A percentile compares a stretch with the other conserved stretches of the same genome.
phyloP scores from a whole-genome alignment of 768 basidiomycete genomes.

The Sarcodon aspratus region DNA sequence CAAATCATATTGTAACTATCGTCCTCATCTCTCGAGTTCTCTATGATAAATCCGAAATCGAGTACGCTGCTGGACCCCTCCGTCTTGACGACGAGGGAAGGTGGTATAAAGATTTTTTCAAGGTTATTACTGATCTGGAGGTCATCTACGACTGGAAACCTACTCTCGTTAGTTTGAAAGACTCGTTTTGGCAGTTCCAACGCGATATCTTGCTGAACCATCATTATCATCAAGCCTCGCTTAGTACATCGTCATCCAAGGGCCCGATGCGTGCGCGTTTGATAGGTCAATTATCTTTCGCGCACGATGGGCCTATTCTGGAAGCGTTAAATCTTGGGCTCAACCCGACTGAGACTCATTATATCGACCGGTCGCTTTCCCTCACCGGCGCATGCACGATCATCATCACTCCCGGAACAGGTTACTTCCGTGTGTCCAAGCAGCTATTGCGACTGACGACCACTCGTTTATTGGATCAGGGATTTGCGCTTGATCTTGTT shows the following conservation, averaged over 20 bases:
- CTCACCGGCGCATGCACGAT: slow-evolving; percentile 79
- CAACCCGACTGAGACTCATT: slow-evolving; percentile 89
- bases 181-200: slow-evolving; percentile 85
- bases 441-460: slow-evolving; percentile 84
- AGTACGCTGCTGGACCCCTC: slow-evolving; percentile 76
- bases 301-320: slow-evolving; percentile 91
- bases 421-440: slow-evolving; percentile 89
- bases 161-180: slow-evolving; percentile 77
- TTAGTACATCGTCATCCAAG: slow-evolving; percentile 20
- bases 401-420: slow-evolving; percentile 87
- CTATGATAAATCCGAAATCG: slow-evolving; percentile 72
- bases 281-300: slow-evolving; percentile 70
- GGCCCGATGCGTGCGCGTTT: slow-evolving; percentile 45
- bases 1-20: slow-evolving; percentile 90
- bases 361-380: slow-evolving; percentile 88
- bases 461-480: slow-evolving; percentile 88
- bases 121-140: slow-evolving; percentile 89
- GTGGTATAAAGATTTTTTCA: slow-evolving; percentile 95
- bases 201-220: slow-evolving; percentile 85
- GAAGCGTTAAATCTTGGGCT: slow-evolving; percentile 90
- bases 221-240: slow-evolving; percentile 66
- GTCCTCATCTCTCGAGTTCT: slow-evolving; percentile 89
- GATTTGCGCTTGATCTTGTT: slow-evolving; percentile 81
- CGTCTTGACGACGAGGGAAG: slow-evolving; percentile 60
- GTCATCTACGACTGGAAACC: slow-evolving; percentile 81